Conservation (phyloP, 2,329 filamentous ascomycete genomes). For the Diaporthe batatas region DNA sequence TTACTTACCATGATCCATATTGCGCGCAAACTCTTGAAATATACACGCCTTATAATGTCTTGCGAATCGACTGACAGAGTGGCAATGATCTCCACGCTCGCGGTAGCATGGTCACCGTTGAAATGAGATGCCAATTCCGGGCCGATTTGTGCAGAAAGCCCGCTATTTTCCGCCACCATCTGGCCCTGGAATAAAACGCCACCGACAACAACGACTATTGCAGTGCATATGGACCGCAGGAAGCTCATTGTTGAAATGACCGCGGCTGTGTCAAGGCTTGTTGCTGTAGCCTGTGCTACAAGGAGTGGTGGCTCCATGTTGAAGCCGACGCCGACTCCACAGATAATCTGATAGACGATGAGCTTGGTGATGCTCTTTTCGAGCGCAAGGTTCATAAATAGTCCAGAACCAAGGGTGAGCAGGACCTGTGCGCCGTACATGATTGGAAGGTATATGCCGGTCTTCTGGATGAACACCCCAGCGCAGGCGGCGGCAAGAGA, state of each 20-base stretch:
- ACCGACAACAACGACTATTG: conserved; percentile 78
- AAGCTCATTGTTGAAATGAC: conserved; percentile 77
- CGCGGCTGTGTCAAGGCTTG: conserved; percentile 74
- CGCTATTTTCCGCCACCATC: conserved; percentile 69
- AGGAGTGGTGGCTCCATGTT: conserved; percentile 79
- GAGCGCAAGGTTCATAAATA: conserved; percentile 72
- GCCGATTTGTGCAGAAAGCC: conserved; percentile 64
- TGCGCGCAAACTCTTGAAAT: conserved; percentile 6
- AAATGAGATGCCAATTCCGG: conserved; percentile 4
- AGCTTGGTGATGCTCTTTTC: conserved; percentile 68
- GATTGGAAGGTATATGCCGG: conserved; percentile 73
- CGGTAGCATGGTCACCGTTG: conserved; percentile 17
- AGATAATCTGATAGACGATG: conserved; percentile 72
- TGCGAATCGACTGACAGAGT: neutral
- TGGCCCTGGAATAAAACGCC: conserved; percentile 85
- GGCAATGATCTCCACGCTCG: conserved; percentile 4
- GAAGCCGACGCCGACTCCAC: conserved; percentile 72
- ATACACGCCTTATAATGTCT: conserved; percentile 1
- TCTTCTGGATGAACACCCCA: conserved; percentile 71
- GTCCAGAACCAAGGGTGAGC: conserved; percentile 74
- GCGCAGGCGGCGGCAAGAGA: conserved; percentile 72
- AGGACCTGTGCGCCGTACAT: conserved; percentile 72
- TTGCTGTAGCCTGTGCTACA: conserved; percentile 74
- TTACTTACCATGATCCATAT: conserved; percentile 27
- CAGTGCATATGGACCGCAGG: conserved; percentile 76